These are phyloP conservation scores for Bolboschoenus planiculmis DNA, from an alignment of 176 grass and related monocot species.

Conservation along the genomic window DNA sequence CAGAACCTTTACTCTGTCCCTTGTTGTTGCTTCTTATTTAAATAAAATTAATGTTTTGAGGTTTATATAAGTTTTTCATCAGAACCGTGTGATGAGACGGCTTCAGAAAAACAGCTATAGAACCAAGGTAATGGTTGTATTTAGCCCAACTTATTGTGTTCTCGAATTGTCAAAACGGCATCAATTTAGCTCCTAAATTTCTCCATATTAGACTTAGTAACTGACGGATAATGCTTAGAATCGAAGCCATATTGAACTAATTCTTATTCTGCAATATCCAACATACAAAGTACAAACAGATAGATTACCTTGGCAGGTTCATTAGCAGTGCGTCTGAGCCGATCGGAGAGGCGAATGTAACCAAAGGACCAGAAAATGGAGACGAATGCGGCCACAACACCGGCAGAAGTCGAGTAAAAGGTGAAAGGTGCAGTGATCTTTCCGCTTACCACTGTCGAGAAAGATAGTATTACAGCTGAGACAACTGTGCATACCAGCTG, in stretches of 20 bases:
- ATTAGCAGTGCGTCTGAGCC: constrained; percentile 66
- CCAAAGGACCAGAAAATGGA: constrained; percentile 99
- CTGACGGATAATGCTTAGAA: not conserved
- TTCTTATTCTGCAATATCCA: not conserved
- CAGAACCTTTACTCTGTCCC: not conserved
- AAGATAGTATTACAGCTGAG: constrained; percentile 76
- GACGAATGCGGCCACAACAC: constrained; percentile 72
- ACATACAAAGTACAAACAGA: not conserved
- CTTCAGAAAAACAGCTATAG: constrained; percentile 63
- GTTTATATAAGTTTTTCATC: constrained; percentile 47
- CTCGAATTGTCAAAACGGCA: not conserved
- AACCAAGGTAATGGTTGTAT: constrained; percentile 35
- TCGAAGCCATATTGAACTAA: not conserved
- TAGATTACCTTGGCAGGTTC: constrained; percentile 72
- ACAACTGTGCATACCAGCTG: constrained; percentile 82
- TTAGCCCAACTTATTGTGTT: not conserved
- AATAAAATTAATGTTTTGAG: constrained; percentile 40
- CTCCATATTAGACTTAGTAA: not conserved
- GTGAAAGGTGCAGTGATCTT: constrained; percentile 70
- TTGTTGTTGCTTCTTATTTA: not conserved
- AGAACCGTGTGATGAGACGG: constrained; percentile 46
- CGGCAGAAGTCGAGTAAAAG: constrained; percentile 77
- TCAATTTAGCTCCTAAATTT: not conserved
- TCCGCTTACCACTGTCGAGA: constrained; percentile 69
- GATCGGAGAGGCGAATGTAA: constrained; percentile 81